Evolutionary conservation across 2,329 filamentous ascomycete genomes (phyloP).

Genomic region (Fusarium irregulare): DNA sequence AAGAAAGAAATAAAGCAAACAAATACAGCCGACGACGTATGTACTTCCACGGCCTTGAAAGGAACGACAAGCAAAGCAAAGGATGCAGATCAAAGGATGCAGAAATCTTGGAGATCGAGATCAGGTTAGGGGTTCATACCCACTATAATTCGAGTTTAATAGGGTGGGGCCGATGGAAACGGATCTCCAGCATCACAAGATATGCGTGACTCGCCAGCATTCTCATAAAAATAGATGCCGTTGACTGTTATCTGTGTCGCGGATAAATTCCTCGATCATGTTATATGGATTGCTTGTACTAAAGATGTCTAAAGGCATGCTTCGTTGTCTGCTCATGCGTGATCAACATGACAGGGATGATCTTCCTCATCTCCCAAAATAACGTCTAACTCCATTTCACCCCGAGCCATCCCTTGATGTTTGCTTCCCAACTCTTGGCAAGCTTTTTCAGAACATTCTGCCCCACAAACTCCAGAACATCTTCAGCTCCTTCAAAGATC

Average conservation of each 20-base stretch:
- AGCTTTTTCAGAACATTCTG: constrained; percentile 44
- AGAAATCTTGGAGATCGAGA: constrained; percentile 35
- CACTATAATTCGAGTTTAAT: constrained; percentile 8
- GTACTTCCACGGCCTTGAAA: constrained; percentile 2
- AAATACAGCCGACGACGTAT: constrained; percentile 4
- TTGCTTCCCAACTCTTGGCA: constrained; percentile 51
- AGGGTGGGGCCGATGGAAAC: neutral
- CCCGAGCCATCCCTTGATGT: constrained; percentile 51
- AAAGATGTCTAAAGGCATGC: neutral
- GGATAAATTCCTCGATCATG: neutral
- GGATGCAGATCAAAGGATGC: constrained; percentile 18
- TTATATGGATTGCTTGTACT: neutral
- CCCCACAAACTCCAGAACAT: constrained; percentile 42
- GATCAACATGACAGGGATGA: neutral
- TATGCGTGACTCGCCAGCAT: neutral
- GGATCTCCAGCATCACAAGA: neutral
- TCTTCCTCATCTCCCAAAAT: neutral
- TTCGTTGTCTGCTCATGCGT: neutral
- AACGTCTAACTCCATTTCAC: constrained; percentile 49
- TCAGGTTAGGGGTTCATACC: constrained; percentile 19
- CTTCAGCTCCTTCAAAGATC: constrained; percentile 45
- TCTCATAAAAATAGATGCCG: neutral
- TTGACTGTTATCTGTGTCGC: neutral
- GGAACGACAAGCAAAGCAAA: constrained; percentile 14
- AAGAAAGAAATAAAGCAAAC: neutral